Evolutionary conservation across 192 early-diverging fungal species (phyloP), one percentile per base, ranked within the genome.

Genomic region (Podila epicladia): DNA sequence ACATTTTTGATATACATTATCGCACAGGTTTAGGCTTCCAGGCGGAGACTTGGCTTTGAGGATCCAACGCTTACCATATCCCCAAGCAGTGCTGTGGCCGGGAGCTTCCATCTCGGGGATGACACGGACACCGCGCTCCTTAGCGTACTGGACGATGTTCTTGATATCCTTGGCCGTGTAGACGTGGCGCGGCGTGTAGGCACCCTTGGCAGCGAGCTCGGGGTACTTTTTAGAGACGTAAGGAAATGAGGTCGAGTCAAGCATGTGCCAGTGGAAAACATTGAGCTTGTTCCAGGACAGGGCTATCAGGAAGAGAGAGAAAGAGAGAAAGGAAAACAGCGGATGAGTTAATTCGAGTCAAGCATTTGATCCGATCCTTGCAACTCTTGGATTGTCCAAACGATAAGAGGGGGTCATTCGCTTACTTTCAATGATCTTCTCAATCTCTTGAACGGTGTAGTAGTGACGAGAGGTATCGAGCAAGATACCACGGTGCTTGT

Each of bases 61-160:
- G 53, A 6, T 28, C 0, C 12, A 28, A 26, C 57, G 20, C 0
- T 67, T 60, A 69, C 72, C 64, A 50, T 71, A 53, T 15, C 61
- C 75, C 82, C 82, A 88, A 8, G 72, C 64, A n/a, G 77, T 72
- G 60, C 73, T 83, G 63, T 89, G 88, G 4, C 88, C 88, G 6
- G 88, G 88, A 57, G 89, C 74, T 37, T 91, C 89, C 57, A 89
- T 83, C 70, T 91, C 89, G 35, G 89, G 89, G 38, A 91, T 87
- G 5, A 91, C 85, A 49, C 89, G 82, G 58, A 91, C 83, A 48
- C 87, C 87, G 6, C 85, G 78, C 64, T 82, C 85, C 37, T 78
- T 72, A 11, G 86, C 89, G 65, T 86, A 90, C 22, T 67, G 66
- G n/a, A 91, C 74, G 28, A 91, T 69, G 19, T 29, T 48, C 45